Evolutionary conservation across 208 protist genomes (phyloP).

Genomic region (Wallacemonas sp.): DNA sequence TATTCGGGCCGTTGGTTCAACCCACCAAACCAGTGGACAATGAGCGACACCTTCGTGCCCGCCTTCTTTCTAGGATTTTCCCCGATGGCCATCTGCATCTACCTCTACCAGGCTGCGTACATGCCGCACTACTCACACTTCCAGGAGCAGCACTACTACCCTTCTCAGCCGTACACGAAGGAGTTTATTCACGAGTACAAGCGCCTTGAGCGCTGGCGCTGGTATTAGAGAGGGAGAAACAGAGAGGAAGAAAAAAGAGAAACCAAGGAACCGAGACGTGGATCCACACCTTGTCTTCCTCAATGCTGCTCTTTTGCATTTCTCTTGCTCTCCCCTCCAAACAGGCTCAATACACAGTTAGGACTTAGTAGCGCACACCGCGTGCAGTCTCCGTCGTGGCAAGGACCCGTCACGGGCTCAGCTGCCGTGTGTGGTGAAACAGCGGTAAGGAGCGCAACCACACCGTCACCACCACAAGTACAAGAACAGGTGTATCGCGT

Average conservation of each 20-base stretch:
- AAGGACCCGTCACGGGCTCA: no score
- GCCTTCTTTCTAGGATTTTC: conserved; percentile 82
- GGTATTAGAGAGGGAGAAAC: conserved; percentile 55
- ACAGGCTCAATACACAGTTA: no score
- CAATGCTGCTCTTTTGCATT: no score
- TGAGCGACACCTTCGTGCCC: conserved; percentile 86
- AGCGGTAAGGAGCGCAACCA: no score
- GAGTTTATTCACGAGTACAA: conserved; percentile 93
- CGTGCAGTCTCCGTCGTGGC: no score
- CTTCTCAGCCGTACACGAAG: conserved; percentile 87
- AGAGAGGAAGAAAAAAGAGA: background rate
- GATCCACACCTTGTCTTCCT: no score
- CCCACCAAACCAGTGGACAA: conserved; percentile 91
- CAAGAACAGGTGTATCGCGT: no score
- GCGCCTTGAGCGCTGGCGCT: conserved; percentile 89
- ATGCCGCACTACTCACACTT: conserved; percentile 91
- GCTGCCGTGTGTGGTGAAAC: no score
- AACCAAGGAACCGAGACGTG: no score
- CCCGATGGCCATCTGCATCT: conserved; percentile 78
- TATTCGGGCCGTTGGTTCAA: conserved; percentile 92
- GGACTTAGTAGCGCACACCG: no score
- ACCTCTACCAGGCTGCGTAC: conserved; percentile 88
- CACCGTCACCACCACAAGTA: no score
- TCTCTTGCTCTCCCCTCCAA: no score
- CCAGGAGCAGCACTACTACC: conserved; percentile 93